phyloP scores from a whole-genome alignment of 148 eudicot genomes.

The Bassia scoparia region DNA sequence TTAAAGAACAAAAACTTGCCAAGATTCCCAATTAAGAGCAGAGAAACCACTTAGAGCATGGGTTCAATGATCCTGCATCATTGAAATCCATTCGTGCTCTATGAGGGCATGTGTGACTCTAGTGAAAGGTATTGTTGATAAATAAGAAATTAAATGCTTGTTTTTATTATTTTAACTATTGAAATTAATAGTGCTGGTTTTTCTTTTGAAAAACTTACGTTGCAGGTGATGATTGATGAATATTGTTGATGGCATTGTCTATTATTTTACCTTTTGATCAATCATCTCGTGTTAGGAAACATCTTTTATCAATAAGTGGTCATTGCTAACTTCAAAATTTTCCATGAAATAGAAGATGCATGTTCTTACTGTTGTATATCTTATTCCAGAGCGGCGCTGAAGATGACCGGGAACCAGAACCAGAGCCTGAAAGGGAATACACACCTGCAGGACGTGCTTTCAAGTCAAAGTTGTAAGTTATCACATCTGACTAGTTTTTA shows the following conservation, averaged over 20 bases:
- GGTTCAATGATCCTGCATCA: neutral
- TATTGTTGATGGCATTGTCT: conserved; percentile 14
- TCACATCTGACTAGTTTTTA: neutral
- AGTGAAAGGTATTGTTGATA: neutral
- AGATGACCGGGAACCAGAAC: conserved; percentile 64
- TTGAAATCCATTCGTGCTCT: neutral
- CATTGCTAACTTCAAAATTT: too few relatives aligned
- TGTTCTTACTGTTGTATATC: neutral
- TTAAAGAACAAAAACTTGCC: too few relatives aligned
- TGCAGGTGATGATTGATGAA: neutral
- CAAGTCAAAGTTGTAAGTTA: conserved; percentile 79
- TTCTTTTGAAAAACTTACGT: neutral
- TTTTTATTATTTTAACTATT: too few relatives aligned
- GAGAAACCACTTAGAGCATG: neutral
- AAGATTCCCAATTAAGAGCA: neutral
- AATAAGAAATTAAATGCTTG: neutral
- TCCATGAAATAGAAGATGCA: neutral
- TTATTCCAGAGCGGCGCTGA: conserved; percentile 53
- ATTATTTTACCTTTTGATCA: neutral
- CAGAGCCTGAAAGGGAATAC: conserved; percentile 75
- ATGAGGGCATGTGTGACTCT: neutral
- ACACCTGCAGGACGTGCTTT: conserved; percentile 81
- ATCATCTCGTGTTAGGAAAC: neutral
- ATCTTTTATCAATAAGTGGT: neutral
- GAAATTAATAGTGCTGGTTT: neutral